Base-by-base conservation (phyloP, 2,329 filamentous ascomycete species). In the Pyrenochaeta sp. region DNA sequence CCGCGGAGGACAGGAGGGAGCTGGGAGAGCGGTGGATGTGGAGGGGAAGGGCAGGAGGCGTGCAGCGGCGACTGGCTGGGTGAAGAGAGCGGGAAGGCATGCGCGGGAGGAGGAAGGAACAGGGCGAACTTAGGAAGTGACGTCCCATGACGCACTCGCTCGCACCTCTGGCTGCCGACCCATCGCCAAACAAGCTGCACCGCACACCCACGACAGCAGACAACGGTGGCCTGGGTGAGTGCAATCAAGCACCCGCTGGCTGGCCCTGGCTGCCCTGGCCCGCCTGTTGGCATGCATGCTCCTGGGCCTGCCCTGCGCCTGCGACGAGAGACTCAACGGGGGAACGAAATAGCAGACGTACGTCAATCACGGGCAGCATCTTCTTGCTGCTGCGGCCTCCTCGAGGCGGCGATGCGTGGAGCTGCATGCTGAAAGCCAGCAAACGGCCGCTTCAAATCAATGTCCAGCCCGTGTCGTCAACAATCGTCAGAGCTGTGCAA, bases 351-450 rank as follows among this genome's bases (percentile, higher is more conserved):
- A n/a, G n/a, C n/a, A n/a, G n/a, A 26, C 67, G 62, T 52, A 70
- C 67, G 65, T 69, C 66, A 7, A 70, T 68, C 1, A 69, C 60
- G 4, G 65, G 53, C 14, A 34, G 40, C 58, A 63, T 66, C 51
- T 51, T 66, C 43, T 48, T 55, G 47, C 51, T 55, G 47, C 51
- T 58, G 34, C 53, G 51, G 32, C 54, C 46, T 30, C 42, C 37
- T 22, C 50, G 49, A 14, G 47, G 51, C 5, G 48, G 38, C 19
- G 47, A 51, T 46, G 28, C 51, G 24, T 48, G 44, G 39, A 53
- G 64, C 17, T 57, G 53, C 58, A 61, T 59, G 32, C 35, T 31
- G 20, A 34, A 13, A 18, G 9, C 20, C 11, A 7, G 24, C 32
- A 8, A n/a, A n/a, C n/a, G n/a, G n/a, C n/a, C n/a, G n/a, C n/a